Base-by-base conservation (phyloP, 805 yeast species). In the Metahyphopichia silvanorum region DNA sequence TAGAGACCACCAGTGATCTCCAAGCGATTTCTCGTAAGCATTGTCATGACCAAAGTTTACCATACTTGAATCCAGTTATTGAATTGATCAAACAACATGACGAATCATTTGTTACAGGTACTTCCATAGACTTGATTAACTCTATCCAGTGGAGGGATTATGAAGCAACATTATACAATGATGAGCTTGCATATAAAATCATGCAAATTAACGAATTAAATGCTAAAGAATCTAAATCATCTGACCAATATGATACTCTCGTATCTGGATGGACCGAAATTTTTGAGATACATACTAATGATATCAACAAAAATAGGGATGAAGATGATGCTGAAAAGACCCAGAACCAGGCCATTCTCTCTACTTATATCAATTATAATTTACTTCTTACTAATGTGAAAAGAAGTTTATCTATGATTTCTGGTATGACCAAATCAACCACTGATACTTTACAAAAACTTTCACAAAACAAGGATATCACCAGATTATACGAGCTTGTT, bases 291-390 rank as follows among this genome's bases (percentile, higher is more conserved):
- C 91, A 86, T 46, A 63, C 63, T 33, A 62, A 61, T 11, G 79
- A 75, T 44, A 66, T 82, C 44, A 72, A 69, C 6, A 72, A 76
- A 40, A 60, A 54, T 30, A 52, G 53, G 14, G 73, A 69, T 33
- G 71, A 63, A 11, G 73, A 69, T 29, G 82, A 74, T 34, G 74
- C 69, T 27, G 78, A 75, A 31, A 76, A 71, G 33, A 75, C 74
- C 29, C 87, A 86, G 54, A 77, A 81, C 43, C 74, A 81, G 39
- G 86, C 88, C 49, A 79, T 91, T 42, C 58, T 88, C 26, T 63
- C 77, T 35, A 84, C 96, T 0, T 91, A 73, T 56, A 75, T 88
- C 47, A 78, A 76, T 46, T 91, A 83, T 62, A 74, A 78, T 46
- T 63, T 76, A 40, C 60, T 83, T 28, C 63, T 83, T 36, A 71